Base-by-base conservation (phyloP, 768 basidiomycete species). In the Dentipellis sp. region DNA sequence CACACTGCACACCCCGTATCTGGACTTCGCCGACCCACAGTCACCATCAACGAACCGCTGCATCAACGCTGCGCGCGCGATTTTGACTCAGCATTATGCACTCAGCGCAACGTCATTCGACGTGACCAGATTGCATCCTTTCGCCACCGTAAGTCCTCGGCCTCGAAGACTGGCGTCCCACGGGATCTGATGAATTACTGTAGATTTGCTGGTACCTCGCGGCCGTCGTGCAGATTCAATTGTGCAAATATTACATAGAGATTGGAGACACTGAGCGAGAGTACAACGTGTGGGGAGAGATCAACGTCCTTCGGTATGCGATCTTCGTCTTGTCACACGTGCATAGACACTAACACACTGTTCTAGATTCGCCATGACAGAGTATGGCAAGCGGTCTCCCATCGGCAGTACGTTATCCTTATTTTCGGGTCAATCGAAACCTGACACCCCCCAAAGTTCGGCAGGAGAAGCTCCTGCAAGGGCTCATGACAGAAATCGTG, bases 151-250 rank as follows among this genome's bases (percentile, higher is more conserved):
- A 62, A 55, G 88, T 66, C 37, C 45, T 46, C 29, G 57, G 52
- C 34, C 40, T 10, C 23, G 7, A 19, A 10, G 48, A 10, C 16
- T 50, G 48, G 48, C 9, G 29, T 29, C 29, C 3, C 6, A 29
- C 40, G 8, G 14, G 40, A 42, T 4, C 22, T 23, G 48, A 29
- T 50, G 21, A 50, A 45, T 8, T 53, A 59, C 48, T 64, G 45
- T 49, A 90, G 88, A 91, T 92, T 48, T 91, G 89, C 67, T 93
- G 90, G 90, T 92, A 93, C 68, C 80, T 93, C 14, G 91, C 90
- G 7, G 90, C 91, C 12, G 89, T 88, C 4, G 87, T 92, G 4
- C 84, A 91, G 65, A 82, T 92, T 49, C 89, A 92, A 62, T 74
- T 89, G 39, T 93, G 90, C 77, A 90, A 88, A 65, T 83, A 88